These are phyloP conservation scores for Trichosporon sp. DNA, from an alignment of 1,284 basidiomycete genomes.

Conservation along the genomic window DNA sequence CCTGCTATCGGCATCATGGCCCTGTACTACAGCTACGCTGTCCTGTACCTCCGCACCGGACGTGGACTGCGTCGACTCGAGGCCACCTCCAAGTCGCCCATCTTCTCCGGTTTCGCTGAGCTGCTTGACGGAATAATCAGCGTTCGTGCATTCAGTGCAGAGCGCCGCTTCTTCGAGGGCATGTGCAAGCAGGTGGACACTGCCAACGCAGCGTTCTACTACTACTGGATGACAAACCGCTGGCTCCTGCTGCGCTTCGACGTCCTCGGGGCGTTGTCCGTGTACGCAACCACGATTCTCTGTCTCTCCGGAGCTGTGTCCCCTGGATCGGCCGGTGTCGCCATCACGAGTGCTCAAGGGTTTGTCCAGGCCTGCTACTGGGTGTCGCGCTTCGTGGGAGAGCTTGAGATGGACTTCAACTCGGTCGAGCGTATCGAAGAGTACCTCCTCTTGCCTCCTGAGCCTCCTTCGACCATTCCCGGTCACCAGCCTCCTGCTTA, in stretches of 20 bases:
- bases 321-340: constrained; percentile 75
- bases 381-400: constrained; percentile 48
- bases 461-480: constrained; percentile 68
- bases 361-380: constrained; percentile 49
- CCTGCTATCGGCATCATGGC: constrained; percentile 61
- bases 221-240: constrained; percentile 40
- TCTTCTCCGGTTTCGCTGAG: constrained; percentile 66
- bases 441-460: constrained; percentile 81
- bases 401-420: constrained; percentile 58
- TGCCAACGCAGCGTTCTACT: constrained; percentile 51
- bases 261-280: constrained; percentile 65
- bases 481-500: constrained; percentile 68
- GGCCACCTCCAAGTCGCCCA: constrained; percentile 45
- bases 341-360: constrained; percentile 61
- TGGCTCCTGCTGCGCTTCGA: constrained; percentile 64
- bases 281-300: constrained; percentile 70
- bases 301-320: constrained; percentile 64
- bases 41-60: constrained; percentile 66
- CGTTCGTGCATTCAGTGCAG: constrained; percentile 84
- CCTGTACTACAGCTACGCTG: constrained; percentile 62
- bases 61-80: constrained; percentile 75
- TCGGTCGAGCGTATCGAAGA: constrained; percentile 82
- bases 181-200: constrained; percentile 70
- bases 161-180: constrained; percentile 66
- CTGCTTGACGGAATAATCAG: constrained; percentile 70